Base-by-base conservation (phyloP, 306 rosid species). In the Pyrus pyrifolia region DNA sequence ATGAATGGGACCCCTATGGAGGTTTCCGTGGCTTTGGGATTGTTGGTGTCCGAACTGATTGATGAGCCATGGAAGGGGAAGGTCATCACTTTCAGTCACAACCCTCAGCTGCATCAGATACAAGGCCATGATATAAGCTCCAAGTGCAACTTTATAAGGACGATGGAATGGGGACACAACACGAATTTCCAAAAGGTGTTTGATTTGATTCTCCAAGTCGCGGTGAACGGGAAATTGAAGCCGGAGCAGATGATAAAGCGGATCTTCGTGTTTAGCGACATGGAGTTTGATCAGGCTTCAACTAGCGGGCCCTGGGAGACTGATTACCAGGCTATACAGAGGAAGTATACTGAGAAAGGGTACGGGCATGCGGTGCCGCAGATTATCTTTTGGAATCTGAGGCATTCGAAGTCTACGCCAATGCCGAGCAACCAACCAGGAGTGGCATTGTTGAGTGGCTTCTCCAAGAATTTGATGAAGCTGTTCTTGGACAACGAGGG, bases 41-140 rank as follows among this genome's bases (percentile, higher is more conserved):
- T 88, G 23, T 78, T 90, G 83, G 87, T 89, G 21, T 87, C 97
- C 13, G 95, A 91, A 67, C 66, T 89, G 67, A 77, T 73, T 44
- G 91, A 80, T 17, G 91, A 86, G 1, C 93, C 97, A 19, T 89
- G 93, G 93, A 86, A 86, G 31, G 95, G 91, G 22, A 89, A 85
- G 84, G 81, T 86, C 25, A 72, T 91, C 23, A 86, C 91, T 2
- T 88, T 92, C 82, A 85, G 88, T 29, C 6, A 1, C 11, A 12
- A 63, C 0, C 97, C 95, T 29, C 2, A 69, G 71, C 88, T 89
- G 57, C 93, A 89, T 64, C 58, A 85, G 72, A 78, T 91, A 22
- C 2, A 78, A 67, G 93, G 97, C 22, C 22, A 76, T 25, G 68
- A 38, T 80, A 80, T 89, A 1, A 2, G 0, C 68, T 77, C 91